Evolutionary conservation across 805 yeast species (phyloP).

Genomic region (Maudiozyma serrabonitensis): DNA sequence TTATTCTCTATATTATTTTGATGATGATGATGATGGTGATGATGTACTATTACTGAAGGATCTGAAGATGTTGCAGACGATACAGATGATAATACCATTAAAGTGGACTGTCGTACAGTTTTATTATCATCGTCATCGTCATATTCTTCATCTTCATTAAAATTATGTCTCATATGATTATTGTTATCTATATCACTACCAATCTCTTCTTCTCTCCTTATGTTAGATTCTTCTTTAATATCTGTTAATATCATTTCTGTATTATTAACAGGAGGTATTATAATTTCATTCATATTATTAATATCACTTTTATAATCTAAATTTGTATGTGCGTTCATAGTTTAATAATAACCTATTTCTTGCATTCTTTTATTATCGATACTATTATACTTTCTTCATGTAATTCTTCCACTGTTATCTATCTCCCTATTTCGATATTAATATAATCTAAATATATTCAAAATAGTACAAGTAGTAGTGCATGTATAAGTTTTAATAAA

Average conservation of each 20-base stretch:
- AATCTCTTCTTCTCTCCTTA: neutral
- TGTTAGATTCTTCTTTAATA: neutral
- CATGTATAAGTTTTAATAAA: too few relatives aligned
- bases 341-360: too few relatives aligned
- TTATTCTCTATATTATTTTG: neutral
- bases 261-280: too few relatives aligned
- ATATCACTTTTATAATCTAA: too few relatives aligned
- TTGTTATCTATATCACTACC: neutral
- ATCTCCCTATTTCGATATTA: too few relatives aligned
- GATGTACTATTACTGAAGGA: neutral
- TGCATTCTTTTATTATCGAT: too few relatives aligned
- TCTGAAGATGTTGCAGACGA: neutral
- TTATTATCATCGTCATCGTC: neutral
- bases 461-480: too few relatives aligned
- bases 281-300: neutral
- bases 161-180: neutral
- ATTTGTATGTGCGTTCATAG: too few relatives aligned
- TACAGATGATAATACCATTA: neutral
- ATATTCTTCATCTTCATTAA: too few relatives aligned
- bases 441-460: too few relatives aligned
- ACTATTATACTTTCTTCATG: too few relatives aligned
- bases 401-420: too few relatives aligned
- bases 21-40: neutral
- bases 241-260: neutral
- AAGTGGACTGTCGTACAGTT: neutral